Evolutionary conservation across 305 asterid species (phyloP).

Genomic region (Solanum hybrid): DNA sequence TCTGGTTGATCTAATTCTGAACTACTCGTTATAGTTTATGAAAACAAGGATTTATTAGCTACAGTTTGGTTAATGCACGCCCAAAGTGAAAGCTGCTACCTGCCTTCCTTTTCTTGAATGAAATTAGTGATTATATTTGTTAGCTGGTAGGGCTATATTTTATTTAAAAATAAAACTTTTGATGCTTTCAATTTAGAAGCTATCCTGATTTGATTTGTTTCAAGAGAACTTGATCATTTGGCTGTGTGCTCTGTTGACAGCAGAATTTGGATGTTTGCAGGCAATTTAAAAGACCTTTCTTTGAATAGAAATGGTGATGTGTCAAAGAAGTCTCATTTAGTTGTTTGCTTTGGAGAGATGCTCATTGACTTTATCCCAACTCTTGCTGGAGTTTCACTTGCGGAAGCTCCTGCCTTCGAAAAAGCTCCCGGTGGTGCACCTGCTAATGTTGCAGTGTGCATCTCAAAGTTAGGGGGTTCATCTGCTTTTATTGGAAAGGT

Average conservation of each 20-base stretch:
- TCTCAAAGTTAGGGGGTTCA: constrained; percentile 79
- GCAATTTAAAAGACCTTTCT: constrained; percentile 37
- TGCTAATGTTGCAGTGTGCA: constrained; percentile 89
- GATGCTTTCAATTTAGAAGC: not conserved
- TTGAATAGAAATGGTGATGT: constrained; percentile 25
- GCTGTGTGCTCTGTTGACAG: not conserved
- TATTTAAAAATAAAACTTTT: not conserved
- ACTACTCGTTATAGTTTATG: not conserved
- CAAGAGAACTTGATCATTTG: not conserved
- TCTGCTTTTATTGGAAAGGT: constrained; percentile 97
- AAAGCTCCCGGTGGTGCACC: constrained; percentile 99
- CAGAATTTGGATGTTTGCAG: constrained; percentile 26
- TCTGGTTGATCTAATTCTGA: constrained; percentile 1
- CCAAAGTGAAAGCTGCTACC: not conserved
- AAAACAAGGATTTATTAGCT: not conserved
- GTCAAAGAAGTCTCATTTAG: constrained; percentile 28
- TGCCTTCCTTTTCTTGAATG: not conserved
- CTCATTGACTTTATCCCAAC: constrained; percentile 91
- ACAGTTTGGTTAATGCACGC: not conserved
- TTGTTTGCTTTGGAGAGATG: constrained; percentile 89
- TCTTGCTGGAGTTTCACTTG: constrained; percentile 71
- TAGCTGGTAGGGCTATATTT: not conserved
- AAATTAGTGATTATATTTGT: not conserved
- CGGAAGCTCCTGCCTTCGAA: constrained; percentile 79
- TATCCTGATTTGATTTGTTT: not conserved